Base-by-base conservation (phyloP, 2,329 filamentous ascomycete species). In the Aspergillus pseudonomiae region DNA sequence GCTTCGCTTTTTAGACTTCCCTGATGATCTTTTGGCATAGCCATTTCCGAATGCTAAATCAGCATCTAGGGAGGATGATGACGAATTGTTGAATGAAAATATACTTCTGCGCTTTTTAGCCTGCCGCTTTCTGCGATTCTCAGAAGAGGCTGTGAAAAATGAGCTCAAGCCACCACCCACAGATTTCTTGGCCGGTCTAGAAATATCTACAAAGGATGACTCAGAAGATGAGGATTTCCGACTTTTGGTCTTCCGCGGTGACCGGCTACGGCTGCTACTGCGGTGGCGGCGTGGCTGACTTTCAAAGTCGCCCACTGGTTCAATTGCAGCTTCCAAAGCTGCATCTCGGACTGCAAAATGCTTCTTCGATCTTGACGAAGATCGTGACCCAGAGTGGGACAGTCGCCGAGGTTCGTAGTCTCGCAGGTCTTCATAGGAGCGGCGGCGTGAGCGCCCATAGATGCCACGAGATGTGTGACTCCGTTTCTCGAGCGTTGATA, bases 31-130 rank as follows among this genome's bases (percentile, higher is more conserved):
- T 41, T 73, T 76, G 2, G 78, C 63, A 41, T 76, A 89, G 19
- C 87, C 88, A 60, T 79, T 83, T 11, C 89, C 89, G 72, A 91
- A 91, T 11, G 89, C 89, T 64, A 91, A 78, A 72, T 92, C 89
- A 24, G 85, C 86, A 74, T 90, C 88, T 60, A 90, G 81, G 0
- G 88, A 90, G 0, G 88, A 90, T 2, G 87, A 89, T 1, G 88
- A 91, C 2, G 86, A 89, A 70, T 88, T 90, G 60, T 80, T 82
- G 69, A 88, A 84, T 62, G 83, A 84, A 48, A 89, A 82, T 59
- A 90, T 83, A 63, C 86, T 83, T 30, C 75, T 77, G 45, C 82
- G 68, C 67, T 78, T 78, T 65, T 77, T 79, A 26, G 73, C 81
- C 67, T 79, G 82, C 67, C 81, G 82, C 61, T 81, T 82, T 67